A percentile compares a stretch with the other conserved stretches of the same genome.
phyloP scores from a whole-genome alignment of 352 stramenopile genomes.

The Phytophthora nicotianae region DNA sequence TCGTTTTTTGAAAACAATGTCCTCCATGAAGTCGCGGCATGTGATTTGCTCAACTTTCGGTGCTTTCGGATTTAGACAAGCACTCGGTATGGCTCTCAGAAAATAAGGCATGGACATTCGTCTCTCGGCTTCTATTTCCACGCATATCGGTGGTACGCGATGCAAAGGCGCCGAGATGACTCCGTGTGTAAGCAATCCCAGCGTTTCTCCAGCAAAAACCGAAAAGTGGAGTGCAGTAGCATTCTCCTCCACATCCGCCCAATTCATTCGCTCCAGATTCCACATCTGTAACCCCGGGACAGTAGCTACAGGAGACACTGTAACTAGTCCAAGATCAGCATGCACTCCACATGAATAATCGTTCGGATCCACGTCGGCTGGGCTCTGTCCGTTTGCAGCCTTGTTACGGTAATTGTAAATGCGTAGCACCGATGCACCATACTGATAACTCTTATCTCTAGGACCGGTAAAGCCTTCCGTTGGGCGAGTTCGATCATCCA shows the following conservation, averaged over 20 bases:
- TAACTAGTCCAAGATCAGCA: constrained; percentile 80
- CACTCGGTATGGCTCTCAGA: constrained; percentile 58
- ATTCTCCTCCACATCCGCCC: constrained; percentile 76
- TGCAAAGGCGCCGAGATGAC: constrained; percentile 75
- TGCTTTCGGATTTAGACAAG: constrained; percentile 63
- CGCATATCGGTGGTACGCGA: constrained; percentile 73
- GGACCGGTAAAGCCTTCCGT: constrained; percentile 30
- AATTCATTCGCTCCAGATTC: constrained; percentile 86
- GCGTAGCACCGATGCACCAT: constrained; percentile 80
- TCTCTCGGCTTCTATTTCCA: constrained; percentile 56
- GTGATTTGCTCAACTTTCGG: constrained; percentile 47
- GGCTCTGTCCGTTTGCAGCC: constrained; percentile 8
- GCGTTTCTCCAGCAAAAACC: constrained; percentile 81
- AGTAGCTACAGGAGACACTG: constrained; percentile 75
- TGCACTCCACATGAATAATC: constrained; percentile 79
- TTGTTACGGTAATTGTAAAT: constrained; percentile 90
- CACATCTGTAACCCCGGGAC: constrained; percentile 85
- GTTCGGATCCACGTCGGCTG: constrained; percentile 44
- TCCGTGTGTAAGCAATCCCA: constrained; percentile 76
- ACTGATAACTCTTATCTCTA: constrained; percentile 66
- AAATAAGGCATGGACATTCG: constrained; percentile 91
- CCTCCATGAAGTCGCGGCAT: constrained; percentile 85
- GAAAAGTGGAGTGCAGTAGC: constrained; percentile 70
- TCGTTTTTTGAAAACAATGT: constrained; percentile 79
- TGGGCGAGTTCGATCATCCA: constrained; percentile 59